A percentile compares a stretch with the other conserved stretches of the same genome.
Conservation (phyloP, 176 grass and related monocot species). For the Oropetium thomaeum region DNA sequence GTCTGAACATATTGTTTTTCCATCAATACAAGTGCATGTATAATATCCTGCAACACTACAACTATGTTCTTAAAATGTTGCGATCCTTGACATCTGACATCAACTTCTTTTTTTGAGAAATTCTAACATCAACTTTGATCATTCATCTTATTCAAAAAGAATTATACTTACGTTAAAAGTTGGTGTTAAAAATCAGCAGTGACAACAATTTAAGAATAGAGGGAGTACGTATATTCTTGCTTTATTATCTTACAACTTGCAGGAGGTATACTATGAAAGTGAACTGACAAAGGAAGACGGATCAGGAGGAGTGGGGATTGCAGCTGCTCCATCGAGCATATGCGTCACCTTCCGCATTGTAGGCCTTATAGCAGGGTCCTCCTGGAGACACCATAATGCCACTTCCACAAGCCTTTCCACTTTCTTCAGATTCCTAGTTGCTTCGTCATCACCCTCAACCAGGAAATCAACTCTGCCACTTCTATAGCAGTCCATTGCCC, state of each 20-base stretch:
- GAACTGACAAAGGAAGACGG: slow-evolving; percentile 31
- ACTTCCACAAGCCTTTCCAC: slow-evolving; percentile 41
- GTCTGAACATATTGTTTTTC: no score
- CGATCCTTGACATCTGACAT: no score
- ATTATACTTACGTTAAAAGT: no score
- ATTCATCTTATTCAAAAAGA: no score
- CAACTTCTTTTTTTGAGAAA: no score
- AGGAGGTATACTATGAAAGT: neutral
- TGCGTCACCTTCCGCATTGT: slow-evolving; percentile 53
- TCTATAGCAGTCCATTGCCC: slow-evolving; percentile 48
- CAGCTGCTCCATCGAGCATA: slow-evolving; percentile 38
- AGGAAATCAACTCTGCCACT: slow-evolving; percentile 36
- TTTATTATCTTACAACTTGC: neutral
- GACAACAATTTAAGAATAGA: no score
- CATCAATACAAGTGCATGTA: no score
- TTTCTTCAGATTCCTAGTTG: slow-evolving; percentile 10
- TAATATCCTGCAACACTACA: no score
- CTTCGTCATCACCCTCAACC: slow-evolving; percentile 25
- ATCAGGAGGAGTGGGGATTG: slow-evolving; percentile 38
- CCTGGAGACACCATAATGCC: slow-evolving; percentile 61
- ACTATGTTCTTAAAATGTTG: no score
- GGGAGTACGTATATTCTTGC: no score
- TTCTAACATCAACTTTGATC: no score
- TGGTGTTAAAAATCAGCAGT: no score
- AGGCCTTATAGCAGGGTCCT: slow-evolving; percentile 46